phyloP scores from a whole-genome alignment of 2,329 filamentous ascomycete genomes.

The Alternaria novae-zelandiae region DNA sequence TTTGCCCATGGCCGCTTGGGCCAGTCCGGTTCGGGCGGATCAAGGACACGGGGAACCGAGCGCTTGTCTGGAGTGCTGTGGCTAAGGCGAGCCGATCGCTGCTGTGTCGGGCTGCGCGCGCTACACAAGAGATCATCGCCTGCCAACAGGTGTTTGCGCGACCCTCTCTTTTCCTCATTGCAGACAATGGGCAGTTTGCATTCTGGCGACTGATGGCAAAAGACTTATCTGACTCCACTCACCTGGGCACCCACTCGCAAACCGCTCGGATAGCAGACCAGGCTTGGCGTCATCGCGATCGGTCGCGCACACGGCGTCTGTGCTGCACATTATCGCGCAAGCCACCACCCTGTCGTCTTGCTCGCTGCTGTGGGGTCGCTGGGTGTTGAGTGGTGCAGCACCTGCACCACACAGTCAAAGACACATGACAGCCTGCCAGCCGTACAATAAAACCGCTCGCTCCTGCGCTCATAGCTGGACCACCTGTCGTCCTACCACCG shows the following conservation, averaged over 20 bases:
- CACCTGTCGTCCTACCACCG: constrained; percentile 13
- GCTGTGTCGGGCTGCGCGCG: constrained; percentile 17
- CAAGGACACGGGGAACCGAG: constrained; percentile 30
- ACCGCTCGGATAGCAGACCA: constrained; percentile 15
- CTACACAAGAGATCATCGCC: constrained; percentile 24
- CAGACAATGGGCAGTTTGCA: background rate
- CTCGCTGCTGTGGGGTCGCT: constrained; percentile 28
- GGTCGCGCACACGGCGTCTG: constrained; percentile 26
- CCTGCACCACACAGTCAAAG: constrained; percentile 16
- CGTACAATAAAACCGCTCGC: constrained; percentile 23
- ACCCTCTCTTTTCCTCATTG: background rate
- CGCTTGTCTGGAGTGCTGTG: constrained; percentile 30
- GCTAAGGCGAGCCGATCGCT: constrained; percentile 33
- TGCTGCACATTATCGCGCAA: constrained; percentile 29
- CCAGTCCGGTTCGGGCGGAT: constrained; percentile 27
- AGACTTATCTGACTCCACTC: background rate
- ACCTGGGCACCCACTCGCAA: background rate
- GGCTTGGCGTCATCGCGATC: constrained; percentile 42
- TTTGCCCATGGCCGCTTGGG: constrained; percentile 23
- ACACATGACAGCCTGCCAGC: constrained; percentile 24
- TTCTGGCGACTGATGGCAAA: background rate
- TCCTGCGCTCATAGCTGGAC: constrained; percentile 37
- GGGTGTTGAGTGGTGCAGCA: constrained; percentile 10
- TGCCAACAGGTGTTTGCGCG: constrained; percentile 33
- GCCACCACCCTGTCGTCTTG: constrained; percentile 27